Evolutionary conservation across 805 yeast genomes (phyloP), one percentile per base, ranked within the genome.

Genomic region (Zygosaccharomyces lentus): DNA sequence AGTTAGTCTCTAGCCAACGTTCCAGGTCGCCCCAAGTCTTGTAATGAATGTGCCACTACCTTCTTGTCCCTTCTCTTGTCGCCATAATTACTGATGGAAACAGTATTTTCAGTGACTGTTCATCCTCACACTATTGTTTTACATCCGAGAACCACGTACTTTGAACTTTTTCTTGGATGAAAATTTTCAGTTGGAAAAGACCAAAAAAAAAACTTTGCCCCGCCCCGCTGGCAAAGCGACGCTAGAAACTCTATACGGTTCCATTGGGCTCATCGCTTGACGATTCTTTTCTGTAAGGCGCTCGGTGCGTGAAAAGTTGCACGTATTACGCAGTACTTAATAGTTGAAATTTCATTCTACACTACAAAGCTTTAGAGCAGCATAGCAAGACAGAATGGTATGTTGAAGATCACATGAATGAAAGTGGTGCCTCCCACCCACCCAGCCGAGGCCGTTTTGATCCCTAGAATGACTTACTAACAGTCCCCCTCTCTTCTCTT

Each of bases 401-500:
- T 38, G 41, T 38, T 15, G 17, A 26, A 15, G 10, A 32, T 38
- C 23, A 38, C 21, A 15, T 12, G 13, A 25, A 30, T 34, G 42
- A 32, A 26, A 16, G 13, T 7, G 9, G 34, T 6, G 9, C 34
- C 21, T 6, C 13, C 31, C 6, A 12, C 39, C 25, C 29, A 36
- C 39, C 29, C 15, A n/a, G 30, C 2, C 3, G 32, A 29, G 15
- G 16, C 9, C 16, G 0, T 38, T 15, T 26, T n/a, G 24, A 26
- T 30, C 19, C 16, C n/a, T 38, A 23, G 17, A 27, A 26, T 13
- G 41, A 10, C 32, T 47, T 60, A 60, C 65, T 60, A 60, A 60
- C 65, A 27, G 30, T 37, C 27, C 25, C 25, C 25, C 24, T 31
- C 26, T 43, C 30, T 32, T 23, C 35, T 44, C 43, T 46, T 32